A percentile compares a stretch with the other conserved stretches of the same genome.
Evolutionary conservation across 2,329 filamentous ascomycete genomes (phyloP).

Genomic region (Fusarium poae): DNA sequence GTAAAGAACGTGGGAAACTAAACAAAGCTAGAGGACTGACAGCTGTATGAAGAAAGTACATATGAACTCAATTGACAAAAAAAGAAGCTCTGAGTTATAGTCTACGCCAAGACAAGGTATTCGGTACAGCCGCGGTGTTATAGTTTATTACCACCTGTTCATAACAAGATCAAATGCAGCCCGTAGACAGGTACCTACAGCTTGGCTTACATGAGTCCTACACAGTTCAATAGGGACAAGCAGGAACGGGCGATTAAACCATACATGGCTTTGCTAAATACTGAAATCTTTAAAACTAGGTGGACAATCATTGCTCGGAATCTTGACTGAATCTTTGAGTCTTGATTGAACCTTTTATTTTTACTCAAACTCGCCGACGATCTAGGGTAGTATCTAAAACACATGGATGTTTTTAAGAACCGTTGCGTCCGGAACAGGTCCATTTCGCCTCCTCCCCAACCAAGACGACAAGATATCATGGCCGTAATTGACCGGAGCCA

Average conservation of each 20-base stretch:
- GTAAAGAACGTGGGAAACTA: too few relatives aligned
- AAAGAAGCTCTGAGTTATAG: slow-evolving; percentile 9
- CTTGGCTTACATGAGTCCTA: background rate
- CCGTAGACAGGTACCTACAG: background rate
- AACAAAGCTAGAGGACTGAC: background rate
- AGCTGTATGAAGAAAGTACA: background rate
- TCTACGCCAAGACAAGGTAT: slow-evolving; percentile 4
- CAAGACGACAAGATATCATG: slow-evolving; percentile 4
- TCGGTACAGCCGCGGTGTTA: slow-evolving; percentile 36
- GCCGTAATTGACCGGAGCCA: slow-evolving; percentile 18
- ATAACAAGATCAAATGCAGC: slow-evolving; percentile 9
- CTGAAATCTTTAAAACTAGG: background rate
- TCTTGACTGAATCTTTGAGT: background rate
- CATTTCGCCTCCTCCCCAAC: slow-evolving; percentile 17
- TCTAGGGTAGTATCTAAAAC: slow-evolving; percentile 13
- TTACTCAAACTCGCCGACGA: background rate
- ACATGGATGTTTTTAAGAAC: background rate
- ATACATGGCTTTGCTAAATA: background rate
- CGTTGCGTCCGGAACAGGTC: slow-evolving; percentile 30
- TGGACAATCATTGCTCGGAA: background rate
- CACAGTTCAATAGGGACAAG: background rate
- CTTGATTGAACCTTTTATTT: too few relatives aligned
- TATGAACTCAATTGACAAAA: background rate
- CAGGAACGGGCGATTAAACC: background rate
- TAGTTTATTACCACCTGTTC: slow-evolving; percentile 25